These are phyloP conservation scores for Boletus sp. DNA, from an alignment of 768 basidiomycete species.

Conservation along the genomic window DNA sequence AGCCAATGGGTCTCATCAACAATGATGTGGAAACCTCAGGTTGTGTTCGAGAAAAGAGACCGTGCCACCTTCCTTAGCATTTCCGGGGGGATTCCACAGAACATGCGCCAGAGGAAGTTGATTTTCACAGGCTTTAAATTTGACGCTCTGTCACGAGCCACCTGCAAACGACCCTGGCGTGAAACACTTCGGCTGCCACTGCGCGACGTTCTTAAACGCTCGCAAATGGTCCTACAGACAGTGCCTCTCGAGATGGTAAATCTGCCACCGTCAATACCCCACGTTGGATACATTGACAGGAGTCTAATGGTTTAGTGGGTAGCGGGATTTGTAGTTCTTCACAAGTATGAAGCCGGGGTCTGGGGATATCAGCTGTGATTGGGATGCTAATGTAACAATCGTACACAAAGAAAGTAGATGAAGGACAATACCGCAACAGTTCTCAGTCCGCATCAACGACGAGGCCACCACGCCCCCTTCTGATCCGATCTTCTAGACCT, in stretches of 20 bases:
- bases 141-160: background rate
- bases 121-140: background rate
- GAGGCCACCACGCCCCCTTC: constrained; percentile 66
- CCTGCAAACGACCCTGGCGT: background rate
- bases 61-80: background rate
- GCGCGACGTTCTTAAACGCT: background rate
- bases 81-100: background rate
- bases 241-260: background rate
- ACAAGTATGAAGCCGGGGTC: background rate
- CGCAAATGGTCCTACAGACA: background rate
- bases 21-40: background rate
- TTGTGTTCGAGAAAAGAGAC: background rate
- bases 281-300: background rate
- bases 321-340: background rate
- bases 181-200: background rate
- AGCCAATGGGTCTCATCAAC: background rate
- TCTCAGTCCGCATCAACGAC: constrained; percentile 49
- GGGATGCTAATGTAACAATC: constrained; percentile 4
- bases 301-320: background rate
- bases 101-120: background rate
- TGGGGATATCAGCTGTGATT: background rate
- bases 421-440: constrained; percentile 1
- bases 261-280: background rate
- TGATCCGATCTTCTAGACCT: constrained; percentile 75
- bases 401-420: constrained; percentile 2